Conservation (phyloP, 495 filamentous ascomycete species). For the Hypoxylon subgilvum region DNA sequence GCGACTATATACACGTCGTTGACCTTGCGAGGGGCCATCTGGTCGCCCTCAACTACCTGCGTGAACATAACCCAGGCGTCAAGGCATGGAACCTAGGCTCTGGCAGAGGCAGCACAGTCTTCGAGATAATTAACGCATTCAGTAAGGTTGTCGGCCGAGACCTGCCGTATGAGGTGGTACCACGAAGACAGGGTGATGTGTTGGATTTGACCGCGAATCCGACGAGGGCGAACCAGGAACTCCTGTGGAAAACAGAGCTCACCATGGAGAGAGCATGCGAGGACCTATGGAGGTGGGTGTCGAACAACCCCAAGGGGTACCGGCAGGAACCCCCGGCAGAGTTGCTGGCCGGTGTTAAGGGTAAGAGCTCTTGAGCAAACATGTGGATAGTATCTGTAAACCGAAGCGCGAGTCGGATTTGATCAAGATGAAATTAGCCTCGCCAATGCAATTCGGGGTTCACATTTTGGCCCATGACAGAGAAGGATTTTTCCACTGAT, state of each 20-base stretch:
- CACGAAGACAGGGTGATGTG: slow-evolving; percentile 85
- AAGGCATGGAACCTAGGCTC: slow-evolving; percentile 97
- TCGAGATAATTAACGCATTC: slow-evolving; percentile 97
- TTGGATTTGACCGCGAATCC: slow-evolving; percentile 94
- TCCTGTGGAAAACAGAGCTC: slow-evolving; percentile 88
- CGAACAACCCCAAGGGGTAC: slow-evolving; percentile 96
- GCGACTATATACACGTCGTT: slow-evolving; percentile 70
- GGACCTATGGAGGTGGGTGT: slow-evolving; percentile 92
- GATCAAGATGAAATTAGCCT: slow-evolving; percentile 12
- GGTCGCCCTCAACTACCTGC: slow-evolving; percentile 89
- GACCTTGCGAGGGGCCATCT: slow-evolving; percentile 85
- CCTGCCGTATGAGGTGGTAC: slow-evolving; percentile 85
- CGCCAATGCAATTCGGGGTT: slow-evolving; percentile 2
- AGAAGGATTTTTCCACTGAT: slow-evolving; percentile 1
- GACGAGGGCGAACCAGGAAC: slow-evolving; percentile 80
- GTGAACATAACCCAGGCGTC: slow-evolving; percentile 86
- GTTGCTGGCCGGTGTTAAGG: slow-evolving; percentile 74
- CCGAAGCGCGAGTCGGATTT: slow-evolving; percentile 7
- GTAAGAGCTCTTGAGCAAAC: slow-evolving; percentile 41
- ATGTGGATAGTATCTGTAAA: not conserved
- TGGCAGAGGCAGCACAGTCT: slow-evolving; percentile 93
- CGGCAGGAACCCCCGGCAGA: slow-evolving; percentile 85
- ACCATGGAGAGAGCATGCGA: slow-evolving; percentile 91
- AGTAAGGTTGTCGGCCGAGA: slow-evolving; percentile 81
- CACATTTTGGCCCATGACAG: slow-evolving; percentile 19